Percentiles rank a stretch among this genome's conserved stretches.
Conservation (phyloP, 1,139 yeast genomes). For the Kurtzmaniella quercitrusa region DNA sequence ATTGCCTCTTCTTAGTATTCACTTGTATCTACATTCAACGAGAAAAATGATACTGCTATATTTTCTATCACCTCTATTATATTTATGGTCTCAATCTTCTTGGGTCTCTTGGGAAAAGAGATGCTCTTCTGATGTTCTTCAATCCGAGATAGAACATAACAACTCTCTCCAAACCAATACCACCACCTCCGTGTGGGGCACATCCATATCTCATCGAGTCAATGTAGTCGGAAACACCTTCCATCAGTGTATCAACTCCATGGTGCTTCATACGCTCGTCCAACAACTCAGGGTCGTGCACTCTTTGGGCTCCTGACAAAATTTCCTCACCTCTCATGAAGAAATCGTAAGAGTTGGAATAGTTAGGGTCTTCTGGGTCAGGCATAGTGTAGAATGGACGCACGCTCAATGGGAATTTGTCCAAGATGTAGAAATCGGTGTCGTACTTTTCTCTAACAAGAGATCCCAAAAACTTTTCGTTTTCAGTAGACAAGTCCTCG, state of each 20-base stretch:
- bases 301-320: slow-evolving; percentile 97
- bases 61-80: background rate
- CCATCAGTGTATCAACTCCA: slow-evolving; percentile 74
- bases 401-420: slow-evolving; percentile 93
- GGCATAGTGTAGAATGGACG: slow-evolving; percentile 99
- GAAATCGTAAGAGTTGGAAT: slow-evolving; percentile 95
- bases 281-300: slow-evolving; percentile 86
- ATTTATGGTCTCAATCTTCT: slow-evolving; percentile 78
- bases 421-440: slow-evolving; percentile 96
- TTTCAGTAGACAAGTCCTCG: slow-evolving; percentile 90
- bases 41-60: background rate
- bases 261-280: slow-evolving; percentile 77
- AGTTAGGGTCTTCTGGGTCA: slow-evolving; percentile 83
- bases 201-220: slow-evolving; percentile 93
- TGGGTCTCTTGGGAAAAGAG: slow-evolving; percentile 98
- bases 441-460: slow-evolving; percentile 89
- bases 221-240: slow-evolving; percentile 86
- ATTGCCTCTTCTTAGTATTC: too few relatives aligned
- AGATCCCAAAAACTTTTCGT: slow-evolving; percentile 89
- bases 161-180: slow-evolving; percentile 97
- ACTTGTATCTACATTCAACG: too few relatives aligned
- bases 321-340: slow-evolving; percentile 99
- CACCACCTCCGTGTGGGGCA: slow-evolving; percentile 99
- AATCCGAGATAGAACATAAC: slow-evolving; percentile 96
- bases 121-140: slow-evolving; percentile 96